A percentile compares a stretch with the other conserved stretches of the same genome.
Conservation (phyloP, 495 filamentous ascomycete genomes). For the Neurospora intermedia region DNA sequence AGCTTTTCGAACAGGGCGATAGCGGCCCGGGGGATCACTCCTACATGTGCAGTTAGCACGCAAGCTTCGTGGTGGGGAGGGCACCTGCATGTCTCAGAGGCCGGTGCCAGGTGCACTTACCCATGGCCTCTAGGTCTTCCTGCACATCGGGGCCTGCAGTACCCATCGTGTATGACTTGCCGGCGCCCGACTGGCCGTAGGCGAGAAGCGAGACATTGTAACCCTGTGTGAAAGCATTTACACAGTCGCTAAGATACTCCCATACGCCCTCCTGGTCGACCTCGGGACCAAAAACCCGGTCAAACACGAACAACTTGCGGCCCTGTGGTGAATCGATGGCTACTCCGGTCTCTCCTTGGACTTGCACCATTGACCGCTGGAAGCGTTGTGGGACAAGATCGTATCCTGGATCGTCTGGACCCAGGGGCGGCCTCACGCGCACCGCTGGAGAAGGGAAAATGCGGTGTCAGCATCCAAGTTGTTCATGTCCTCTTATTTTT, state of each 20-base stretch:
- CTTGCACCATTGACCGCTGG: constrained; percentile 85
- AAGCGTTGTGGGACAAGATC: constrained; percentile 94
- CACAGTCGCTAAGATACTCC: constrained; percentile 88
- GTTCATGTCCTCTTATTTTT: constrained; percentile 9
- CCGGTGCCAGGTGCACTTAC: constrained; percentile 39
- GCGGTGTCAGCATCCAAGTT: constrained; percentile 13
- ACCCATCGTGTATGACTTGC: constrained; percentile 99
- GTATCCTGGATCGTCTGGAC: constrained; percentile 76
- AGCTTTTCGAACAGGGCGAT: constrained; percentile 81
- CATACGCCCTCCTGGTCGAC: constrained; percentile 82
- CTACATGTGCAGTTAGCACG: constrained; percentile 33
- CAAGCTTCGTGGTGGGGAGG: background rate
- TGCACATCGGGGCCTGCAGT: constrained; percentile 84
- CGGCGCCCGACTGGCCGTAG: constrained; percentile 98
- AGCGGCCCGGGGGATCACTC: constrained; percentile 88
- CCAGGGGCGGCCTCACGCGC: constrained; percentile 83
- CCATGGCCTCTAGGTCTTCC: constrained; percentile 62
- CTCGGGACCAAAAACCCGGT: constrained; percentile 82
- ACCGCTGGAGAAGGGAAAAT: constrained; percentile 49
- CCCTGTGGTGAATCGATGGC: constrained; percentile 85
- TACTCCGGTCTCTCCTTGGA: constrained; percentile 71
- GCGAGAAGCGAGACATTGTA: constrained; percentile 99
- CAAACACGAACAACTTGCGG: constrained; percentile 90
- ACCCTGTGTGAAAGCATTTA: constrained; percentile 82
- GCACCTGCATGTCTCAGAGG: background rate